Base-by-base conservation (phyloP, 371 early-diverging fungal genomes). In the Apophysomyces trapeziformis region DNA sequence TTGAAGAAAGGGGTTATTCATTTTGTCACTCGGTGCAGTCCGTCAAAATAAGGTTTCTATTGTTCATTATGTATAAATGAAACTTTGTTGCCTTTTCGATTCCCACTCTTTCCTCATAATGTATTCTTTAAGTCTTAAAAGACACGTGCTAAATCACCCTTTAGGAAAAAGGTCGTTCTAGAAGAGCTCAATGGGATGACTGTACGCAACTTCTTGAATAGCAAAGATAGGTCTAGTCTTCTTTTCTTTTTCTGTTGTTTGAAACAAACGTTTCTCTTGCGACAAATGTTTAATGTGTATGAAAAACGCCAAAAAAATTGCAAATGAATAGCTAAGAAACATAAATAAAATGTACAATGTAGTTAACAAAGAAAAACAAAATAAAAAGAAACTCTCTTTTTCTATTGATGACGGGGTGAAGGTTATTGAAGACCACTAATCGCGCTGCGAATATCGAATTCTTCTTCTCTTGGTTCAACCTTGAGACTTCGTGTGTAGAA, bases 391-490 rank as follows among this genome's bases (percentile, higher is more conserved):
- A 26, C 32, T 26, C 32, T 26, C 21, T 21, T 50, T 50, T 26
- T 50, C 54, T 7, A 7, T 50, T 21, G 41, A 41, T 41, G 9
- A 35, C 32, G 32, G 32, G 32, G 32, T 26, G 32, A 26, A 26
- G n/a, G 21, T 21, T 21, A 50, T 21, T 50, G 54, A 50, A 50
- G 54, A 50, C 21, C 16, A 50, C 54, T 50, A 11, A 50, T 21
- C 1, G 26, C 50, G 13, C 56, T 56, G 26, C 54, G 54, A 21
- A 50, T 50, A 21, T 50, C 54, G 21, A 50, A 50, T 21, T 72
- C 74, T 63, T 82, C 82, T 70, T 82, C 78, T 57, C 79, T 71
- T 54, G 83, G 83, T 61, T 82, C 83, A 7, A 71, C 63, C 37
- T 69, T 66, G 21, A 82, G 68, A 63, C 83, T 82, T 56, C 68